These are phyloP conservation scores for Sporothrix variecibatus DNA, from an alignment of 2,329 filamentous ascomycete species.

Conservation along the genomic window DNA sequence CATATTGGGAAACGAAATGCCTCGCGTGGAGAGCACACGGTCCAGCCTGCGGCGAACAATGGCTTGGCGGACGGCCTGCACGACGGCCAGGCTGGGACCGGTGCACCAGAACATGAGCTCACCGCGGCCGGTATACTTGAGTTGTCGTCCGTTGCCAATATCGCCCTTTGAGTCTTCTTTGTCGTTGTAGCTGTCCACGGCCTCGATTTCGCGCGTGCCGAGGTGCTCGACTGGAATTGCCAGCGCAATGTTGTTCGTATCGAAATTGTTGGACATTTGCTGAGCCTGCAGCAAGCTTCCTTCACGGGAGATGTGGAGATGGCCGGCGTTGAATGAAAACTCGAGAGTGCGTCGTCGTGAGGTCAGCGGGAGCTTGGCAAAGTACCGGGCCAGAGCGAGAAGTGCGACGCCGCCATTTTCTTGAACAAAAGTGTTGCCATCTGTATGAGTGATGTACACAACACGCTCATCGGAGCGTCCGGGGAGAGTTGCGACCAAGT, in stretches of 20 bases:
- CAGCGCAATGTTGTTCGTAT: neutral
- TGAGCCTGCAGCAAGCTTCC: neutral
- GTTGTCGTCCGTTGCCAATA: neutral
- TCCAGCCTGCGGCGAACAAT: neutral
- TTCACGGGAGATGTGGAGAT: neutral
- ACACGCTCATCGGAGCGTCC: neutral
- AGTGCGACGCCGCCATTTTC: neutral
- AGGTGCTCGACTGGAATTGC: neutral
- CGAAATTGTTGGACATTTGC: neutral
- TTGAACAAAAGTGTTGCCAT: neutral
- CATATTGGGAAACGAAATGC: neutral
- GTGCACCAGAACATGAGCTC: neutral
- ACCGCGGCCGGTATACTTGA: neutral
- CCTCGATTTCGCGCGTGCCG: neutral
- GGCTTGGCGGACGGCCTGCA: neutral
- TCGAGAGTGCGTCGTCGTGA: neutral
- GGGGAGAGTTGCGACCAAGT: neutral
- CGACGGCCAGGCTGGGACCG: neutral
- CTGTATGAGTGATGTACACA: neutral
- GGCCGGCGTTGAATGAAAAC: neutral
- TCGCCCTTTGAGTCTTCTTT: neutral
- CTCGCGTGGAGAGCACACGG: neutral
- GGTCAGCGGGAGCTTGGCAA: neutral
- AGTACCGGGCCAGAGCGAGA: neutral
- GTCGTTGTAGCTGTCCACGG: neutral